Percentiles rank a stretch among this genome's conserved stretches.
These are phyloP conservation scores for Cystofilobasidium macerans DNA, from an alignment of 768 basidiomycete species.

Conservation along the genomic window DNA sequence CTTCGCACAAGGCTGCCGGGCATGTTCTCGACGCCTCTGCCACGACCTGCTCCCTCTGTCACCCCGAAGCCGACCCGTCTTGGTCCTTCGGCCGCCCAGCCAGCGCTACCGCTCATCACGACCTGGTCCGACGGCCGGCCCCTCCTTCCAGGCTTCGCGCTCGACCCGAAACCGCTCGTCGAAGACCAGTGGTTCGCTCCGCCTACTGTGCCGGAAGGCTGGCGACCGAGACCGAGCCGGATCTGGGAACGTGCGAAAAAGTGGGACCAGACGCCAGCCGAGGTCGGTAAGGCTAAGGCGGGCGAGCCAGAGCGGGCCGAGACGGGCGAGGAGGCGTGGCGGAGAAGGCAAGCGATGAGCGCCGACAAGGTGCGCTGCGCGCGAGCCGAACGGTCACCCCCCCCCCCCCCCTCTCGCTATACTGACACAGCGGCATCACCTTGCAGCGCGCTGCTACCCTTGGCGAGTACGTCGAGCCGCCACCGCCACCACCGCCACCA, in stretches of 20 bases:
- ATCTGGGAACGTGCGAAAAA: conserved; percentile 50
- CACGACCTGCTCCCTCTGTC: conserved; percentile 57
- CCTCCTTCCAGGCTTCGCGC: conserved; percentile 62
- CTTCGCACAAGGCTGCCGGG: not conserved
- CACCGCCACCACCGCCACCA: conserved; percentile 49
- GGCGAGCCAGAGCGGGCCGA: conserved; percentile 26
- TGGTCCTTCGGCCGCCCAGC: not conserved
- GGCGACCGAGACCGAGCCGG: conserved; percentile 72
- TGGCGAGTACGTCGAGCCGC: conserved; percentile 54
- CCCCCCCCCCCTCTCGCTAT: not conserved
- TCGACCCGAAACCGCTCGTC: conserved; percentile 55
- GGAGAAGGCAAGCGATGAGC: conserved; percentile 45
- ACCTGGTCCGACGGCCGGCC: conserved; percentile 63
- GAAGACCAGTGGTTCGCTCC: conserved; percentile 72
- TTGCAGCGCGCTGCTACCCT: conserved; percentile 77
- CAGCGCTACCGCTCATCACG: not conserved
- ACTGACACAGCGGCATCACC: too few species aligned
- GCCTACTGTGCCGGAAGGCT: conserved; percentile 68
- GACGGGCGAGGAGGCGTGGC: conserved; percentile 40
- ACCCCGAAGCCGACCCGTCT: not conserved
- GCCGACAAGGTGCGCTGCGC: conserved; percentile 56
- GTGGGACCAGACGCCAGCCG: conserved; percentile 32
- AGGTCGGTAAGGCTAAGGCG: conserved; percentile 29
- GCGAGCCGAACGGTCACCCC: not conserved
- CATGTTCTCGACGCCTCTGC: conserved; percentile 43